Evolutionary conservation across 768 basidiomycete genomes (phyloP), one percentile per base, ranked within the genome.

Genomic region (Gloeophyllum trabeum): DNA sequence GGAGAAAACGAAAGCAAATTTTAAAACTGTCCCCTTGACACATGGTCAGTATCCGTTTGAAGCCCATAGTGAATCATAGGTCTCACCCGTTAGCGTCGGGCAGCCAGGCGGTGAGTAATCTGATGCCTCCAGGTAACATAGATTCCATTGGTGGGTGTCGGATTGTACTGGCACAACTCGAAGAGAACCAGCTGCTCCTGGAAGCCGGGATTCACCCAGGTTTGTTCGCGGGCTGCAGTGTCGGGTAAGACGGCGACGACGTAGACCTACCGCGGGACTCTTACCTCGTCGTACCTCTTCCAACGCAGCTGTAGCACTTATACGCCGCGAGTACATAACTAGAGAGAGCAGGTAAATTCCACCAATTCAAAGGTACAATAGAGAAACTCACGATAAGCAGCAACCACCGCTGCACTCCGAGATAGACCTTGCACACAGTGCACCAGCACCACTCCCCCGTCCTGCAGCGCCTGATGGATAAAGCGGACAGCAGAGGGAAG

Each of bases 121-220:
- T 64, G 67, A 39, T 66, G 57, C 45, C 76, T 72, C 82, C 82
- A 85, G 39, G 70, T 76, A 40, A 60, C 54, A 53, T 87, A 87
- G 47, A 81, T 75, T 5, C 80, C 80, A 49, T 77, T 74, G 13
- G 63, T 51, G 3, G 70, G 70, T 18, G 66, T 67, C 10, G 82
- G 81, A 20, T 65, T 65, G 46, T 85, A 86, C 56, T 69, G 67
- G 56, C 83, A 86, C 24, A 85, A 65, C 52, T 80, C 80, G 43
- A 82, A 86, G 37, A 87, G 62, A 24, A 83, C 76, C 21, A 87
- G 70, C 50, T 87, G 83, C 61, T 84, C 80, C 44, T 81, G 76
- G 58, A 86, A 85, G 35, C 82, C 83, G n/a, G 79, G 72, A 47
- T 76, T 81, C 46, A 76, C 72, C 81, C 82, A 85, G 41, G 84